Conservation (phyloP, 2,329 filamentous ascomycete species). For the Zymoseptoria tritici region DNA sequence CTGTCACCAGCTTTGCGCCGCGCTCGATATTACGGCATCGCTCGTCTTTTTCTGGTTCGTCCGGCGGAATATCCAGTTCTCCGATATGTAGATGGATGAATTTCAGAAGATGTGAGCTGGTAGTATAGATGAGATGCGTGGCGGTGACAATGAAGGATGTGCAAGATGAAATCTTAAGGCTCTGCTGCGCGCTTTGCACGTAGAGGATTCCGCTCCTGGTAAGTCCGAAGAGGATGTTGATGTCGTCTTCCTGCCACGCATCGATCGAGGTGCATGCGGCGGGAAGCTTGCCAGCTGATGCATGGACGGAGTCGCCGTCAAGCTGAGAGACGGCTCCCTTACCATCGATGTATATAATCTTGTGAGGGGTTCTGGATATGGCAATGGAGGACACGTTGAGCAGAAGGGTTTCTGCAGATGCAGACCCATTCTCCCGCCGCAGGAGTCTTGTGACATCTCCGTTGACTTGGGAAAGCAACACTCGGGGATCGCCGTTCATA, state of each 20-base stretch:
- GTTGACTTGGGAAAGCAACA: conserved; percentile 22
- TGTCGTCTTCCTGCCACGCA: conserved; percentile 31
- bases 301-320: conserved; percentile 16
- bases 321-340: conserved; percentile 1
- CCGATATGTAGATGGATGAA: conserved; percentile 71
- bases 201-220: conserved; percentile 64
- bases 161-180: conserved; percentile 71
- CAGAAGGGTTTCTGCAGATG: neutral
- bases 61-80: conserved; percentile 71
- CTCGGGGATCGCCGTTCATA: conserved; percentile 31
- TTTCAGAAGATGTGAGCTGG: conserved; percentile 84
- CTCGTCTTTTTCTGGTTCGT: conserved; percentile 88
- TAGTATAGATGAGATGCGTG: conserved; percentile 83
- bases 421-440: neutral
- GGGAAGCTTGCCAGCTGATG: conserved; percentile 14
- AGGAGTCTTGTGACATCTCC: conserved; percentile 8
- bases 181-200: conserved; percentile 46
- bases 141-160: conserved; percentile 82
- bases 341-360: conserved; percentile 14
- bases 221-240: conserved; percentile 52
- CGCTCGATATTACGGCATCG: conserved; percentile 86
- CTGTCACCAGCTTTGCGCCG: conserved; percentile 77
- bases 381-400: neutral
- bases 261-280: conserved; percentile 22
- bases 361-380: conserved; percentile 12